Conservation (phyloP, 1,139 yeast species). For the Meyerozyma carpophila region DNA sequence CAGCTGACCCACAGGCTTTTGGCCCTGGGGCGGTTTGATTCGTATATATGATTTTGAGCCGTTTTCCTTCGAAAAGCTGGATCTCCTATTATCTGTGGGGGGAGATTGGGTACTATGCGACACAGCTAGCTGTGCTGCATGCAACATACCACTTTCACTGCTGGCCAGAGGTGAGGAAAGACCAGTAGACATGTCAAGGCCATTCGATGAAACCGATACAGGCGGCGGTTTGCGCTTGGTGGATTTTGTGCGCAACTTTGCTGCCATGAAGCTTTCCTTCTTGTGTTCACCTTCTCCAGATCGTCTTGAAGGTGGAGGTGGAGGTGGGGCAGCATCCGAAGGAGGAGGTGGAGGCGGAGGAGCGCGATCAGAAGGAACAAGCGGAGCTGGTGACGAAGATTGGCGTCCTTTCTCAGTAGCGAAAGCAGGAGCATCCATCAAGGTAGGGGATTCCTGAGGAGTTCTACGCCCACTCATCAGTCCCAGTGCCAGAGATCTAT, state of each 20-base stretch:
- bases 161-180: conserved; percentile 15
- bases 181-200: conserved; percentile 32
- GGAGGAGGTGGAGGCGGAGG: not conserved
- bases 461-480: conserved; percentile 6
- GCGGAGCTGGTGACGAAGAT: conserved; percentile 3
- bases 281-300: conserved; percentile 3
- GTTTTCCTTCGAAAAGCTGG: conserved; percentile 35
- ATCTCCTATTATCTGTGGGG: conserved; percentile 24
- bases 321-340: conserved; percentile 1
- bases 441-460: conserved; percentile 17
- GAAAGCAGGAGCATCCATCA: conserved; percentile 20
- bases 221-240: conserved; percentile 34
- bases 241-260: conserved; percentile 9
- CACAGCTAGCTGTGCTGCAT: conserved; percentile 45
- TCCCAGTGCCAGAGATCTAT: conserved; percentile 20
- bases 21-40: conserved; percentile 4
- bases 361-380: conserved; percentile 1
- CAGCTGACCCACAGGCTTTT: conserved; percentile 17
- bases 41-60: conserved; percentile 6
- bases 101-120: conserved; percentile 25
- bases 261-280: conserved; percentile 8
- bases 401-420: conserved; percentile 4
- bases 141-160: conserved; percentile 25
- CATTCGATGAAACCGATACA: conserved; percentile 12
- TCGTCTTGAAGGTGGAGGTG: not conserved